A percentile compares a stretch with the other conserved stretches of the same genome.
Conservation (phyloP, 1,284 basidiomycete species). For the Cryptococcus sp. region DNA sequence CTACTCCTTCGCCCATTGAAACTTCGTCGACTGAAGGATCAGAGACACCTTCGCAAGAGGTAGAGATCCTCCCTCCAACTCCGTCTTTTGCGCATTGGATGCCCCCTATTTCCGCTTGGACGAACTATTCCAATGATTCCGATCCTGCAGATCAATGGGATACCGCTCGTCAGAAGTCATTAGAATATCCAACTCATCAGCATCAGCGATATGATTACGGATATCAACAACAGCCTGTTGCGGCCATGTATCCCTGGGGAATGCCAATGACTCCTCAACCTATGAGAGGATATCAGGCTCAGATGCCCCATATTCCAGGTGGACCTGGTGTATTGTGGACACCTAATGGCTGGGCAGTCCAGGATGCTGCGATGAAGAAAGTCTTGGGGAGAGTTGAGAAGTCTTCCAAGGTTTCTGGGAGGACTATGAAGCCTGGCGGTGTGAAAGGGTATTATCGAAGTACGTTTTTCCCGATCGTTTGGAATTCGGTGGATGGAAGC, state of each 20-base stretch:
- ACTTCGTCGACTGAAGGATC: neutral
- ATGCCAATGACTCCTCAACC: constrained; percentile 33
- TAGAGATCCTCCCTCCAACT: neutral
- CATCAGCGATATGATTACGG: neutral
- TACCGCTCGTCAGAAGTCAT: neutral
- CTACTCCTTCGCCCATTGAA: constrained; percentile 10
- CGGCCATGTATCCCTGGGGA: constrained; percentile 34
- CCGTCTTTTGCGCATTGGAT: constrained; percentile 2
- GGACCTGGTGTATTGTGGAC: constrained; percentile 36
- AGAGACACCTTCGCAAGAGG: neutral
- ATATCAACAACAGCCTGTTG: neutral
- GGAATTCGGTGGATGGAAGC: no score
- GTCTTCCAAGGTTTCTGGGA: constrained; percentile 7
- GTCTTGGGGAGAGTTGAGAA: constrained; percentile 21
- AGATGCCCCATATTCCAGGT: constrained; percentile 11
- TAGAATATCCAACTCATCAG: neutral
- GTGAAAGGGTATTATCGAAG: constrained; percentile 36
- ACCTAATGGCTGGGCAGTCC: constrained; percentile 39
- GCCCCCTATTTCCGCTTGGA: constrained; percentile 23
- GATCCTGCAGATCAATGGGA: constrained; percentile 39
- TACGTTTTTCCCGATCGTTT: constrained; percentile 13
- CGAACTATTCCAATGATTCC: constrained; percentile 36
- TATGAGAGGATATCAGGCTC: constrained; percentile 5
- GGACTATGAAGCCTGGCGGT: neutral
- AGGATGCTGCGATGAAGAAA: constrained; percentile 35